phyloP scores from a whole-genome alignment of 768 basidiomycete species.

The Suillus bovinus region DNA sequence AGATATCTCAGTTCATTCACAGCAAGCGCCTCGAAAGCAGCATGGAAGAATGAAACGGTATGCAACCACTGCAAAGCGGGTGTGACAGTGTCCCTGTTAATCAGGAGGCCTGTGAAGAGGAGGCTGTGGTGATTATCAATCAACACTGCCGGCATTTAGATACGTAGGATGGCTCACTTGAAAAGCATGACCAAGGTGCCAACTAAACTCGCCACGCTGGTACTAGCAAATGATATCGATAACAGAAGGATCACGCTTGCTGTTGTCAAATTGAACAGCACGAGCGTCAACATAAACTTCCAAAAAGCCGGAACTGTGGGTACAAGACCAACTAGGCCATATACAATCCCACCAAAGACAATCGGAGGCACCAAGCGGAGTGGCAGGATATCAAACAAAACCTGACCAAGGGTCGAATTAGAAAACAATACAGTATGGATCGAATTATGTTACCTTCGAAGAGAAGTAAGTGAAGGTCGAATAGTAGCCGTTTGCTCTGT shows the following conservation, averaged over 20 bases:
- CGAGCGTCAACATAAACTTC: constrained; percentile 97
- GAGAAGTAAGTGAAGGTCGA: constrained; percentile 95
- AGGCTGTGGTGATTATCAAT: constrained; percentile 50
- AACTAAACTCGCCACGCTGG: constrained; percentile 88
- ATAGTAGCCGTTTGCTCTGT: constrained; percentile 95
- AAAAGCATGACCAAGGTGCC: constrained; percentile 97
- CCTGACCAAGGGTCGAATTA: constrained; percentile 39
- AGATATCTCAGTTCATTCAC: constrained; percentile 96
- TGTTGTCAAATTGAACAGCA: constrained; percentile 95
- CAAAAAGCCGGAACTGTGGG: constrained; percentile 89
- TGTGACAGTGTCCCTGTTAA: constrained; percentile 87
- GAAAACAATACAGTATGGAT: neutral
- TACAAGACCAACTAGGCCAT: constrained; percentile 92
- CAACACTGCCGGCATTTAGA: constrained; percentile 12
- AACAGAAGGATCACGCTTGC: constrained; percentile 90
- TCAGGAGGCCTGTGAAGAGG: constrained; percentile 91
- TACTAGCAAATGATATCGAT: constrained; percentile 85
- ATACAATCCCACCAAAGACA: constrained; percentile 94
- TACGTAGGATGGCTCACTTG: constrained; percentile 65
- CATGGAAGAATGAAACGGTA: constrained; percentile 96
- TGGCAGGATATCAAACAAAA: constrained; percentile 95
- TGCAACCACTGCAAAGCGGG: constrained; percentile 81
- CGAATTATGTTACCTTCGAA: constrained; percentile 63
- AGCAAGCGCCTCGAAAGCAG: constrained; percentile 95
- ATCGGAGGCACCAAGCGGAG: constrained; percentile 93